These are phyloP conservation scores for Wickerhamomyces xylosicus DNA, from an alignment of 805 yeast species.

Conservation along the genomic window DNA sequence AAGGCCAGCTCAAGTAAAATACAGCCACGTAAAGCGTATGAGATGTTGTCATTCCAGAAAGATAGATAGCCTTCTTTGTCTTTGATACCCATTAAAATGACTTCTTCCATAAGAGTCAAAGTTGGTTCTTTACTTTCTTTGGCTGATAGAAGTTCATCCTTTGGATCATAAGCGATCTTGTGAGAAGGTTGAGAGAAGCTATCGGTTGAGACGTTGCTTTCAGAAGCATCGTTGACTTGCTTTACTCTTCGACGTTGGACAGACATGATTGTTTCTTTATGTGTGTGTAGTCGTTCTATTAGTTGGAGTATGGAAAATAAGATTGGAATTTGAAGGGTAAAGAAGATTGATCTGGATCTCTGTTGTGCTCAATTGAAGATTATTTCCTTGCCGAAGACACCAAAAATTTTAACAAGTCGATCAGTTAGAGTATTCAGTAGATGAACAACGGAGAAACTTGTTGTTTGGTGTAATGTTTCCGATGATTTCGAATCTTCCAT, in stretches of 20 bases:
- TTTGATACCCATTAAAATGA: conserved; percentile 81
- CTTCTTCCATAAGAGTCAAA: conserved; percentile 94
- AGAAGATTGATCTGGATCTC: too few species aligned
- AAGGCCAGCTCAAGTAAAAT: conserved; percentile 87
- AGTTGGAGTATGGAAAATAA: too few species aligned
- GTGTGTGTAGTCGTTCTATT: not conserved
- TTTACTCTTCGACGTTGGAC: conserved; percentile 70
- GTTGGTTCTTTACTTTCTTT: conserved; percentile 43
- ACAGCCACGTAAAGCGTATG: conserved; percentile 93
- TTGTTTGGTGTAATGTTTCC: too few species aligned
- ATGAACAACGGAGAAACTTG: too few species aligned
- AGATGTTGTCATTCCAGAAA: conserved; percentile 96
- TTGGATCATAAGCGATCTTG: conserved; percentile 76
- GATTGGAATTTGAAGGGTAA: too few species aligned
- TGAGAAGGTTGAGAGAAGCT: conserved; percentile 28
- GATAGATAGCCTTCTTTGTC: conserved; percentile 94
- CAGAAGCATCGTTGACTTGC: conserved; percentile 19
- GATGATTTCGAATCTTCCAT: too few species aligned
- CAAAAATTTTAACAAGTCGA: too few species aligned
- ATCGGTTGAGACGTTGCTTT: too few species aligned
- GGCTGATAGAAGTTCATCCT: conserved; percentile 28
- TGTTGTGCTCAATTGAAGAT: too few species aligned
- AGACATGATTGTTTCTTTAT: not conserved
- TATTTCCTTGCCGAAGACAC: too few species aligned
- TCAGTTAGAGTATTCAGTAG: too few species aligned